Evolutionary conservation across 441 rosid species (phyloP).

Genomic region (Metrosideros polymorpha): DNA sequence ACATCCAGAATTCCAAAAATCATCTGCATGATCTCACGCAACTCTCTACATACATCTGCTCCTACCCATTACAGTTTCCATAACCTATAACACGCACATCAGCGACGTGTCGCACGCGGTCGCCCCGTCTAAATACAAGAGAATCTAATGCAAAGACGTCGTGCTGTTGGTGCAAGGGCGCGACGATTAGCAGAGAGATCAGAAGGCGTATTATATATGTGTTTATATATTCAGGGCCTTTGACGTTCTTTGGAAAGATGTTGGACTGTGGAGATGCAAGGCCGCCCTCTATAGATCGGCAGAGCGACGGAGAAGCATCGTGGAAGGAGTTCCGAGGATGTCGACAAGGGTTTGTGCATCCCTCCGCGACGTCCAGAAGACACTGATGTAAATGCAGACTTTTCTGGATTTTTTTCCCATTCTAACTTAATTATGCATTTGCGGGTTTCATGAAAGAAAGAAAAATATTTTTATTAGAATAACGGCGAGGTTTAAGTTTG

Average conservation of each 20-base stretch:
- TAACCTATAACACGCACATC: background rate
- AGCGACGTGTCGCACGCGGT: background rate
- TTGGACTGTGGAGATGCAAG: background rate
- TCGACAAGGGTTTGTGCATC: no score
- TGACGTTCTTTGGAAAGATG: background rate
- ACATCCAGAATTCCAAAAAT: background rate
- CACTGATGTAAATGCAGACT: no score
- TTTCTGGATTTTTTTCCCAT: no score
- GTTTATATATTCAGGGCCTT: no score
- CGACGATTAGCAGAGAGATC: background rate
- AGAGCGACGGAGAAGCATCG: no score
- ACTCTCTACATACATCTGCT: background rate
- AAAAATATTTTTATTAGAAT: no score
- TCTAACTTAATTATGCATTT: no score
- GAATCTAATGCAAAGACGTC: background rate
- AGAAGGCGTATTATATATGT: background rate
- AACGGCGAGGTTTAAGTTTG: background rate
- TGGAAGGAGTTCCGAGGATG: no score
- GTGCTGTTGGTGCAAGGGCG: background rate
- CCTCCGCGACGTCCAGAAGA: no score
- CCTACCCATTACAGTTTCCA: background rate
- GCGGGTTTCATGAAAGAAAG: background rate
- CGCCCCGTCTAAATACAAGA: background rate
- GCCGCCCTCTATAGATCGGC: background rate
- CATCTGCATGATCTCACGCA: background rate